phyloP scores from a whole-genome alignment of 257 asterid genomes.

The Dorcoceras hygrometricum region DNA sequence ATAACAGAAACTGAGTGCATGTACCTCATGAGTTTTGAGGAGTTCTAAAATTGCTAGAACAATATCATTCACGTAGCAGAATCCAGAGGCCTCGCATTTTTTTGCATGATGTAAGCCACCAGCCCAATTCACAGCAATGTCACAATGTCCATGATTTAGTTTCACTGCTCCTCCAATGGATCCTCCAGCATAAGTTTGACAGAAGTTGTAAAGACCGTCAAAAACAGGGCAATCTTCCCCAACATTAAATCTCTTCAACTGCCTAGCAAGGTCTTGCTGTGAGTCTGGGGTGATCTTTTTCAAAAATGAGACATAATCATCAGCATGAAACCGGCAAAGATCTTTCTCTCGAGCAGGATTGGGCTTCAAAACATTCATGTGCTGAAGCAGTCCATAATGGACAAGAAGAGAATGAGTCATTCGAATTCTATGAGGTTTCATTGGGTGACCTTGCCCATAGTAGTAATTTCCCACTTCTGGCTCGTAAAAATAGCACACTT shows the following conservation, averaged over 20 bases:
- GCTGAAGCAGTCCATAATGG: slow-evolving; percentile 34
- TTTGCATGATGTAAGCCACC: slow-evolving; percentile 53
- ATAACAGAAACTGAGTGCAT: not conserved
- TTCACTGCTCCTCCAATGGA: slow-evolving; percentile 46
- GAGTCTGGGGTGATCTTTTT: slow-evolving; percentile 34
- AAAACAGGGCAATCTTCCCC: slow-evolving; percentile 46
- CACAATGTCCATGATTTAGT: slow-evolving; percentile 32
- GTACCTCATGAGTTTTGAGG: slow-evolving; percentile 41
- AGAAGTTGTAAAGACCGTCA: slow-evolving; percentile 36
- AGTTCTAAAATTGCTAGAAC: slow-evolving; percentile 46
- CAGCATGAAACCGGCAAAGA: slow-evolving; percentile 36
- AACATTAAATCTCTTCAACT: slow-evolving; percentile 34
- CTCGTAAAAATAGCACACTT: slow-evolving; percentile 38
- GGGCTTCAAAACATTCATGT: slow-evolving; percentile 39
- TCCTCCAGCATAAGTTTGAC: slow-evolving; percentile 42
- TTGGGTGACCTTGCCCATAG: slow-evolving; percentile 46
- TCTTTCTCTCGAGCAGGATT: slow-evolving; percentile 35
- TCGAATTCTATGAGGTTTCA: slow-evolving; percentile 41
- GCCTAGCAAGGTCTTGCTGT: slow-evolving; percentile 28
- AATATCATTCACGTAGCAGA: slow-evolving; percentile 47
- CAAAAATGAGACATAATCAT: slow-evolving; percentile 36
- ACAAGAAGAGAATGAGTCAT: slow-evolving; percentile 40
- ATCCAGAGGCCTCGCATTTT: slow-evolving; percentile 42
- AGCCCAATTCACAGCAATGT: slow-evolving; percentile 47
- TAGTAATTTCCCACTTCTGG: slow-evolving; percentile 40